phyloP scores from a whole-genome alignment of 371 early-diverging fungal species.

The Circinella minor region DNA sequence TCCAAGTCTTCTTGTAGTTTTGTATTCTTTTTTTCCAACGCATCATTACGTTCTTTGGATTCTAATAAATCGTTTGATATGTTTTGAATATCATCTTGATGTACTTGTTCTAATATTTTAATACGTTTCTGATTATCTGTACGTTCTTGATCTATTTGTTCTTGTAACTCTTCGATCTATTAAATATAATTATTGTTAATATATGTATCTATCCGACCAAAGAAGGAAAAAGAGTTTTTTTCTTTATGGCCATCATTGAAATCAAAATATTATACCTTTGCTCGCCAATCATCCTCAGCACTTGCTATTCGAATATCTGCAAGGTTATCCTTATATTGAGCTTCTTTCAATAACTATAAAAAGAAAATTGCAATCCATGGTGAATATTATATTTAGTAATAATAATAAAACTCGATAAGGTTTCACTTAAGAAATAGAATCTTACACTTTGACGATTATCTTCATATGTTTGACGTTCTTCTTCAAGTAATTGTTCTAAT shows the following conservation, averaged over 20 bases:
- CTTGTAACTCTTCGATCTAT: slow-evolving; percentile 19
- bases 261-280: slow-evolving; percentile 24
- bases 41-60: background rate
- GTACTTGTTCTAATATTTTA: slow-evolving; percentile 22
- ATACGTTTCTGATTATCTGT: slow-evolving; percentile 7
- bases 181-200: background rate
- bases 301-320: slow-evolving; percentile 50
- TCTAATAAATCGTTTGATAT: background rate
- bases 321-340: slow-evolving; percentile 49
- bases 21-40: background rate
- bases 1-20: slow-evolving; percentile 10
- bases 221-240: too few relatives aligned
- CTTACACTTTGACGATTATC: slow-evolving; percentile 42
- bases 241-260: too few relatives aligned
- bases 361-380: background rate
- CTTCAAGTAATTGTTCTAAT: slow-evolving; percentile 36
- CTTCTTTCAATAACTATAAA: slow-evolving; percentile 48
- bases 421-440: background rate
- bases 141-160: slow-evolving; percentile 27
- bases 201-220: too few relatives aligned
- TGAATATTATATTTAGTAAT: too few relatives aligned
- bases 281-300: slow-evolving; percentile 46
- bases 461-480: slow-evolving; percentile 42
- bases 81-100: slow-evolving; percentile 19
- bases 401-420: too few relatives aligned